Percentiles rank a stretch among this genome's conserved stretches.
Conservation (phyloP, 371 early-diverging fungal genomes). For the Synchytrium microbalum region DNA sequence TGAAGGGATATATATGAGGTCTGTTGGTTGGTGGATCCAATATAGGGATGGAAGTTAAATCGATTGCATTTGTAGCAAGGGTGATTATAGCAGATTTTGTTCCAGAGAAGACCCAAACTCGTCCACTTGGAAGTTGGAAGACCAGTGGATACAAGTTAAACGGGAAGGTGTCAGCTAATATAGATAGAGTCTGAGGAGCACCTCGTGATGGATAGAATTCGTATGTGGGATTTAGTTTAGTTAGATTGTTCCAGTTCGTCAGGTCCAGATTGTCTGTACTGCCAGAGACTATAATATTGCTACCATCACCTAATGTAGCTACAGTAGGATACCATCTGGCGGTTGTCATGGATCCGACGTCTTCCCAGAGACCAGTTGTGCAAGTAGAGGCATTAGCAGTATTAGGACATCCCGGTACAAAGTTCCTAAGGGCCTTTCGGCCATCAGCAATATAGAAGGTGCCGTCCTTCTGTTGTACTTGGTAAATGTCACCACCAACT, state of each 20-base stretch:
- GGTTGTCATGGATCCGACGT: slow-evolving; percentile 7
- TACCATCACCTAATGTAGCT: slow-evolving; percentile 13
- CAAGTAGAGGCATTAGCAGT: background rate
- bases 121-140: slow-evolving; percentile 23
- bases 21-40: slow-evolving; percentile 21
- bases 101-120: slow-evolving; percentile 2
- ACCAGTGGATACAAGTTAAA: slow-evolving; percentile 27
- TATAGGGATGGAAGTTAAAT: slow-evolving; percentile 9
- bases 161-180: slow-evolving; percentile 21
- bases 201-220: slow-evolving; percentile 7
- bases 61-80: background rate
- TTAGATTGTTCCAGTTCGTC: background rate
- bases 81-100: background rate
- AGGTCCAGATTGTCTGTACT: background rate
- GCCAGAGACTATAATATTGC: slow-evolving; percentile 16
- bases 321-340: slow-evolving; percentile 17
- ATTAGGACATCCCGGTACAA: slow-evolving; percentile 1
- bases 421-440: slow-evolving; percentile 6
- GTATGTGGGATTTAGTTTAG: slow-evolving; percentile 5
- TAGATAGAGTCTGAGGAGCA: background rate
- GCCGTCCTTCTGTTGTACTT: background rate
- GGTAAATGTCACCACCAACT: slow-evolving; percentile 23
- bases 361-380: slow-evolving; percentile 8
- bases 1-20: slow-evolving; percentile 17
- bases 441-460: slow-evolving; percentile 5